Base-by-base conservation (phyloP, 106 monocot species). In the Platanthera guangdongensis region DNA sequence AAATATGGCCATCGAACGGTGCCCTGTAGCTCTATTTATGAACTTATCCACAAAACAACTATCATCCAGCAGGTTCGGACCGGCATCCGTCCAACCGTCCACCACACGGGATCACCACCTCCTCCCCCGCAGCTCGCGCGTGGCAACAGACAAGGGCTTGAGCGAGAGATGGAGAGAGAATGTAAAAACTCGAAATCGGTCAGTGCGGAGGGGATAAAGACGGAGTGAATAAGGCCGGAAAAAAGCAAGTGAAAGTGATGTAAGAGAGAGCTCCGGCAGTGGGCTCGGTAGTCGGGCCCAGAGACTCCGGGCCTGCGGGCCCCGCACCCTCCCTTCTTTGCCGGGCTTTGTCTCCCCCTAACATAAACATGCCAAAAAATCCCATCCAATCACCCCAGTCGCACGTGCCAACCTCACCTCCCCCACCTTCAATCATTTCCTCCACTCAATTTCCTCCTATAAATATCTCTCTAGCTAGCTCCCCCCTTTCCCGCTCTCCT, bases 191-290 rank as follows among this genome's bases (percentile, higher is more conserved):
- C 12, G 55, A n/a, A 75, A 75, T 57, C 75, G 55, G 39, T 14
- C 52, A 75, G 75, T 57, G 75, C 32, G 74, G 74, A 28, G 75
- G 13, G 28, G 39, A 39, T 39, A 75, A 75, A 75, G 75, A 39
- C 53, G 54, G 53, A 75, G 75, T 75, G 75, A 75, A 75, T 75
- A 21, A 25, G 39, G 53, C 75, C 75, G 45, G 75, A 75, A 75
- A 75, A n/a, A 54, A n/a, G 75, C 5, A 15, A 45, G 6, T 39
- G 75, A 75, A 39, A 75, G 53, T 5, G 75, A 75, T 57, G 54
- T 75, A n/a, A 45, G 75, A 75, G 75, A 57, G n/a, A 51, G 39
- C 1, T 46, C 16, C 51, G 25, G 21, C 51, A 28, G 52, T 7
- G 39, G 52, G 52, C 7, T 52, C 22, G 52, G 55, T 8, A 57